These are phyloP conservation scores for Naganishia sp. DNA, from an alignment of 1,284 basidiomycete species.

Conservation along the genomic window DNA sequence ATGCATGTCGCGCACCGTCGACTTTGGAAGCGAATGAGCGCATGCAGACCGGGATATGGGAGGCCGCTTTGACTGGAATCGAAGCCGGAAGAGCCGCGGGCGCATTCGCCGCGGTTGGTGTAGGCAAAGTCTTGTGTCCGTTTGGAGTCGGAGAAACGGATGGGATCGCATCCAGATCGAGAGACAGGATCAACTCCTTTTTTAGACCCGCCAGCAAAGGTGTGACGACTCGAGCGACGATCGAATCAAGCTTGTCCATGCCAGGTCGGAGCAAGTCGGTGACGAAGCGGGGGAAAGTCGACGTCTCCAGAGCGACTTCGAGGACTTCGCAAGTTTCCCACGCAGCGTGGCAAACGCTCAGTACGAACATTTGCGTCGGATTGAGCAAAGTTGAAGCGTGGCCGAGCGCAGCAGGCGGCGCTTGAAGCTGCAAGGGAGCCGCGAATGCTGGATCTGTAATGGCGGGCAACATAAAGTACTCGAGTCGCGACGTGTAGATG, in stretches of 20 bases:
- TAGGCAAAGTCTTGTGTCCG: slow-evolving; percentile 37
- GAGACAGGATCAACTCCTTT: slow-evolving; percentile 48
- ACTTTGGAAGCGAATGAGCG: slow-evolving; percentile 53
- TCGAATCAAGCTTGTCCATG: slow-evolving; percentile 60
- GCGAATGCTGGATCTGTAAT: slow-evolving; percentile 50
- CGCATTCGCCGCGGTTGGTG: slow-evolving; percentile 21
- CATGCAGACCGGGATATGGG: slow-evolving; percentile 47
- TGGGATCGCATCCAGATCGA: slow-evolving; percentile 41
- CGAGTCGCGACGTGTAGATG: slow-evolving; percentile 53
- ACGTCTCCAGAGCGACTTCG: slow-evolving; percentile 51
- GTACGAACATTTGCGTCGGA: slow-evolving; percentile 48
- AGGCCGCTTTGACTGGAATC: slow-evolving; percentile 41
- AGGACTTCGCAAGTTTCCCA: slow-evolving; percentile 55
- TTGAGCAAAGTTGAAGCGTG: slow-evolving; percentile 42
- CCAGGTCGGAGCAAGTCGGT: slow-evolving; percentile 63
- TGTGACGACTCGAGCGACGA: slow-evolving; percentile 53
- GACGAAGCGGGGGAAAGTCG: slow-evolving; percentile 51
- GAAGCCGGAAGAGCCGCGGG: slow-evolving; percentile 30
- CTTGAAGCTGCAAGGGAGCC: slow-evolving; percentile 42
- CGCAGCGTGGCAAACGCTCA: slow-evolving; percentile 53
- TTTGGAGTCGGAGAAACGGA: slow-evolving; percentile 40
- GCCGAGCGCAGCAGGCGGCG: slow-evolving; percentile 36
- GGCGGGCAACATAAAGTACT: slow-evolving; percentile 52
- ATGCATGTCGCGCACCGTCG: slow-evolving; percentile 48
- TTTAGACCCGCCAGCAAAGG: slow-evolving; percentile 50